Conservation (phyloP, 257 asterid species). For the Gentiana straminea region DNA sequence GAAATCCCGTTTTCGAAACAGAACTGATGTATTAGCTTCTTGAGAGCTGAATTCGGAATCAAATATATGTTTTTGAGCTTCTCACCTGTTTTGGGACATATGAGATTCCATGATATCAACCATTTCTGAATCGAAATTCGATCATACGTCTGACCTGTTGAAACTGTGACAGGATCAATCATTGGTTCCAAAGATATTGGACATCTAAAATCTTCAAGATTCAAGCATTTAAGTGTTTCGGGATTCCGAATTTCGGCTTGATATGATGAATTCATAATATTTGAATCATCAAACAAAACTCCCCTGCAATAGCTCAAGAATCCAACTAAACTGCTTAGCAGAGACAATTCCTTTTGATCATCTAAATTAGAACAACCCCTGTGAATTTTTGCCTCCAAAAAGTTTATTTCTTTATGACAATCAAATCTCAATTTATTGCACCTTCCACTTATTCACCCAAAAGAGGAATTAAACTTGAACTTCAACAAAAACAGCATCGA, state of each 20-base stretch:
- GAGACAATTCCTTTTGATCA: constrained; percentile 29
- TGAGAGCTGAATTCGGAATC: constrained; percentile 42
- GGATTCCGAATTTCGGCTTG: constrained; percentile 19
- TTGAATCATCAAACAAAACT: constrained; percentile 37
- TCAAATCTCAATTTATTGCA: no score
- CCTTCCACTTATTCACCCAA: no score
- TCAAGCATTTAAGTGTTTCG: constrained; percentile 37
- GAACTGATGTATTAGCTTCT: constrained; percentile 50
- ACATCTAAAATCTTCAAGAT: constrained; percentile 66
- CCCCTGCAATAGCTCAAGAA: constrained; percentile 61
- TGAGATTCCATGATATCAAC: constrained; percentile 50
- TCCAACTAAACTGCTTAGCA: constrained; percentile 44
- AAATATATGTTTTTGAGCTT: constrained; percentile 32
- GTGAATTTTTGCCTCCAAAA: constrained; percentile 38
- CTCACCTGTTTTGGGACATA: constrained; percentile 76
- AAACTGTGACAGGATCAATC: constrained; percentile 69
- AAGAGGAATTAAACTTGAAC: no score
- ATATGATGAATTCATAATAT: no score
- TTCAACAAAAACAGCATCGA: no score
- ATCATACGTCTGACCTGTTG: constrained; percentile 74
- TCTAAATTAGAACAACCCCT: constrained; percentile 21
- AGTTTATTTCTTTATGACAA: constrained; percentile 44
- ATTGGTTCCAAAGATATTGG: constrained; percentile 67
- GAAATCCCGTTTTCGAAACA: constrained; percentile 57
- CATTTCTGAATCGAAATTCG: constrained; percentile 64